Percentiles rank a stretch among this genome's conserved stretches.
Conservation (phyloP, 257 asterid species). For the Pogostemon cablin region DNA sequence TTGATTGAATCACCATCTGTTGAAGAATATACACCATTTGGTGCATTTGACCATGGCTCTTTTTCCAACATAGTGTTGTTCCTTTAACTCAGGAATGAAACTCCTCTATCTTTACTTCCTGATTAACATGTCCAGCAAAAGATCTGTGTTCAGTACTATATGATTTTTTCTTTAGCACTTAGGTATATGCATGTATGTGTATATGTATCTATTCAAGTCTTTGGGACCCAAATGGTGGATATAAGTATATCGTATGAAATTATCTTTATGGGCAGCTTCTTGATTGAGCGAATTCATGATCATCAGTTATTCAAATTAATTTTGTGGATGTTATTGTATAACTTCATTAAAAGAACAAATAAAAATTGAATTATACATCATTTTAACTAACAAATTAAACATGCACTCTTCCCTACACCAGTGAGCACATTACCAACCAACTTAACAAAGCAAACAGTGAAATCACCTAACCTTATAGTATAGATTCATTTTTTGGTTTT, state of each 20-base stretch:
- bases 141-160: constrained; percentile 39
- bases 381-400: background rate
- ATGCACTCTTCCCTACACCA: background rate
- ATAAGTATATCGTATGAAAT: background rate
- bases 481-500: background rate
- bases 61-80: constrained; percentile 55
- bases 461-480: background rate
- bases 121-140: constrained; percentile 36
- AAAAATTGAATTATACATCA: background rate
- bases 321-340: background rate
- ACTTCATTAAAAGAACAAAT: background rate
- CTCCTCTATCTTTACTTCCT: constrained; percentile 35
- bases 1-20: constrained; percentile 40
- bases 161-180: background rate
- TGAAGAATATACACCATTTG: constrained; percentile 50
- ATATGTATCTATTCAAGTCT: background rate
- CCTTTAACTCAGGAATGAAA: constrained; percentile 43
- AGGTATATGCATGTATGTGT: background rate
- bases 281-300: background rate
- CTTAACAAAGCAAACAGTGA: background rate
- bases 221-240: background rate
- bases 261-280: background rate
- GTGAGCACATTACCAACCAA: background rate
- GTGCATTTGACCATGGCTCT: constrained; percentile 42
- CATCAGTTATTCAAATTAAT: background rate